Base-by-base conservation (phyloP, 2,329 filamentous ascomycete genomes). In the Alternaria burnsii region DNA sequence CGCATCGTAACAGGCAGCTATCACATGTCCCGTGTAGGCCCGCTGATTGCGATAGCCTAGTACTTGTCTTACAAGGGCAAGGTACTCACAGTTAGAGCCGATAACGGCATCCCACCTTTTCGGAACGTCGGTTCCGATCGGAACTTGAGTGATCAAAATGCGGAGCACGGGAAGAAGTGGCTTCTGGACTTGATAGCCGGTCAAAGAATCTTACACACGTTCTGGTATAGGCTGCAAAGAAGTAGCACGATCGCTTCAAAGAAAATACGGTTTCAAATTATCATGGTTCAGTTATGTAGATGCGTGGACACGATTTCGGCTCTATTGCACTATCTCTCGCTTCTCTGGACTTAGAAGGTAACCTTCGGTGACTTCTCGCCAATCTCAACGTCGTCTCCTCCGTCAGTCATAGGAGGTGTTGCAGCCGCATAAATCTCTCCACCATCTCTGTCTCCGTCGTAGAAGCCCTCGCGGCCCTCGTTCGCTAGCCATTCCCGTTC, bases 391-490 rank as follows among this genome's bases (percentile, higher is more conserved):
- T 66, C 58, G 8, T 65, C 57, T 26, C 55, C 65, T 6, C 38
- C 52, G 16, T 62, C 63, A 2, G 56, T 66, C 48, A 62, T 62
- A 1, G 65, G 63, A n/a, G 63, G 65, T 1, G 63, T 68, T 3
- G 61, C 43, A 14, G 63, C 56, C n/a, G 55, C 62, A 20, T 58
- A 68, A 2, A 64, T 51, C 18, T 57, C 59, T n/a, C 52, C 54
- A 24, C 46, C 48, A 18, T 66, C 65, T 30, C 65, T 76, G 20
- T 76, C 72, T 3, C 68, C 70, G 18, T 71, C 67, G 50, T 71
- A 76, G 58, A 76, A 76, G 2, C 71, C 72, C 50, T 75, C 71
- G 6, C 67, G 66, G 1, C 65, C 64, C 11, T 66, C 69, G 12
- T 71, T 65, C 77, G 61, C 71, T 30, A 73, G 52, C 63, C 67